Evolutionary conservation across 75 land plant genomes (phyloP).

Genomic region (Pinus albicaulis): DNA sequence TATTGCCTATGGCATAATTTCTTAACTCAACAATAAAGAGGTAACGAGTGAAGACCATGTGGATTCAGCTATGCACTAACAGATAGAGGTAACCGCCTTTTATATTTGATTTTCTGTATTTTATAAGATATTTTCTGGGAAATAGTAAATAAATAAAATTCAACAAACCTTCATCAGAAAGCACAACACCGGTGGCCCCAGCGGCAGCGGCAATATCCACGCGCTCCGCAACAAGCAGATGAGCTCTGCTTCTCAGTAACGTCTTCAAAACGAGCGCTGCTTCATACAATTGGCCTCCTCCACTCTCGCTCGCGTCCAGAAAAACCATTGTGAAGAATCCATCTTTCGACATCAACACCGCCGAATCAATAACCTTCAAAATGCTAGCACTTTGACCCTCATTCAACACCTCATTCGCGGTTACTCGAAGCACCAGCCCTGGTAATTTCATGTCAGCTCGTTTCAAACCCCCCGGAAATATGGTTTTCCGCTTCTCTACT

Average conservation of each 20-base stretch:
- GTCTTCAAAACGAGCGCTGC: constrained; percentile 75
- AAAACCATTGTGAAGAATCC: constrained; percentile 41
- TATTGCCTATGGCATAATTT: too few relatives aligned
- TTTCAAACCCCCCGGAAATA: constrained; percentile 80
- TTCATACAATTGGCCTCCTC: constrained; percentile 73
- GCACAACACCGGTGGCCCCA: constrained; percentile 79
- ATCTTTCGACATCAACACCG: constrained; percentile 29
- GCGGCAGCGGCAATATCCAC: constrained; percentile 94
- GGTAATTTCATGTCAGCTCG: constrained; percentile 86
- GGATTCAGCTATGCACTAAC: too few relatives aligned
- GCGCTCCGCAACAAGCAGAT: constrained; percentile 71
- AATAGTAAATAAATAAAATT: background rate
- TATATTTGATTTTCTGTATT: too few relatives aligned
- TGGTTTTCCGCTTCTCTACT: constrained; percentile 25
- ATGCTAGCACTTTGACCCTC: constrained; percentile 9
- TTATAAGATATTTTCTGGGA: background rate
- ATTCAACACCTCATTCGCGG: constrained; percentile 43
- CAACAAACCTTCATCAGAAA: constrained; percentile 82
- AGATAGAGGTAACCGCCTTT: too few relatives aligned
- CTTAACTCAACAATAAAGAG: too few relatives aligned
- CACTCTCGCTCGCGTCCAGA: constrained; percentile 36
- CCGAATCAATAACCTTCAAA: constrained; percentile 39
- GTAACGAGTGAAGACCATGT: too few relatives aligned
- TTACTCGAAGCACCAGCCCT: constrained; percentile 58
- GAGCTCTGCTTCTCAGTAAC: constrained; percentile 68